Evolutionary conservation across 2,329 filamentous ascomycete genomes (phyloP).

Genomic region (Ceratocystis eucalypticola): DNA sequence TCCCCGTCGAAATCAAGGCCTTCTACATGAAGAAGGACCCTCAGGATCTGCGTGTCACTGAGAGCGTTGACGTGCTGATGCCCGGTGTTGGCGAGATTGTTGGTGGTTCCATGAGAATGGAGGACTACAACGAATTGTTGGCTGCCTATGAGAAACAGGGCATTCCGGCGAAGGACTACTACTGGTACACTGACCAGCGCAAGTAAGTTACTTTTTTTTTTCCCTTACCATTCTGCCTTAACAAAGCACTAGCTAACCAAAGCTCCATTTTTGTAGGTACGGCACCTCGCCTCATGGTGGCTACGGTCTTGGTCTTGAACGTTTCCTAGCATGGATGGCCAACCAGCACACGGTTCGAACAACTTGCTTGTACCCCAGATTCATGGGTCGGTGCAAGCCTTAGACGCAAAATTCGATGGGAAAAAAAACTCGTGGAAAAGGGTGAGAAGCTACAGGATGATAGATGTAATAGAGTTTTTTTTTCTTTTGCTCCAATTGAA

Average conservation of each 20-base stretch:
- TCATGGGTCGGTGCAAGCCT: slow-evolving; percentile 69
- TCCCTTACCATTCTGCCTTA: not conserved
- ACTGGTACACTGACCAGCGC: slow-evolving; percentile 97
- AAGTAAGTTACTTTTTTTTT: slow-evolving; percentile 50
- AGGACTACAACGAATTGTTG: slow-evolving; percentile 79
- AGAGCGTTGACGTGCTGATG: slow-evolving; percentile 77
- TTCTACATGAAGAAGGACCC: slow-evolving; percentile 97
- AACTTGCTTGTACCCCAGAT: slow-evolving; percentile 64
- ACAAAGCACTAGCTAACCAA: slow-evolving; percentile 14
- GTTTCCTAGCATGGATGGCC: slow-evolving; percentile 51
- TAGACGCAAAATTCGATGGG: slow-evolving; percentile 28
- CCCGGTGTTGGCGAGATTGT: slow-evolving; percentile 95
- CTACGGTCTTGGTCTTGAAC: slow-evolving; percentile 84
- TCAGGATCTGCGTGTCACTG: slow-evolving; percentile 68
- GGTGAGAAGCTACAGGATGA: not conserved
- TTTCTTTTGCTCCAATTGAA: not conserved
- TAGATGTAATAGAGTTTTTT: slow-evolving; percentile 12
- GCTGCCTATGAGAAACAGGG: slow-evolving; percentile 75
- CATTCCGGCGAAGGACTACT: slow-evolving; percentile 75
- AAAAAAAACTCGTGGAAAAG: not conserved
- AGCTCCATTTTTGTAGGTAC: slow-evolving; percentile 42
- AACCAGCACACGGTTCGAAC: slow-evolving; percentile 52
- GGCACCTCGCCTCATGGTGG: slow-evolving; percentile 85
- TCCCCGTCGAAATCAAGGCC: slow-evolving; percentile 93
- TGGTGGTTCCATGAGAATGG: slow-evolving; percentile 91